Base-by-base conservation (phyloP, 176 grass and related monocot species). In the Musa acuminata region DNA sequence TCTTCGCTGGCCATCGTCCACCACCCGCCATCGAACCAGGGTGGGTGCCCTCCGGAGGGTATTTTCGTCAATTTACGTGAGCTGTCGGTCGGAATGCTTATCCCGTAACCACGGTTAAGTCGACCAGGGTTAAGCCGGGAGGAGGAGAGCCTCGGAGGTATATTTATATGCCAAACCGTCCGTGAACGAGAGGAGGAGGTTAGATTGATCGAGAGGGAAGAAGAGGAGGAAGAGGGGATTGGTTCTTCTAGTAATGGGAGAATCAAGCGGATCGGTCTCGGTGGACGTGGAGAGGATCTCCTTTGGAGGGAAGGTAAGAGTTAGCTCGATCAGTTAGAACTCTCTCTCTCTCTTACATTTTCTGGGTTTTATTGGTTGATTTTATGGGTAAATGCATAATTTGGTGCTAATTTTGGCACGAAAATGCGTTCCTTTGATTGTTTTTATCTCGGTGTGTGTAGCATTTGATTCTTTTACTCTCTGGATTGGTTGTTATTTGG, bases 261-360 rank as follows among this genome's bases (percentile, higher is more conserved):
- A 79, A 70, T 79, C 77, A 53, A 79, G 77, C 65, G 64, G 77
- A 13, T 79, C 77, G 16, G 77, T 79, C 17, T 79, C 77, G 14
- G 52, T 79, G 25, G 77, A 79, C 48, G 90, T 77, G 60, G 75
- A 77, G 75, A 91, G 85, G 82, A 97, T 97, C 71, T 93, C 87
- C 63, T 93, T 97, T 55, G 90, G 90, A 52, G 94, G 94, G 54
- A 89, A 93, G 90, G 93, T 97, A 52, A 70, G 83, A 75, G 70
- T 64, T 51, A 72, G 7, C 21, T 50, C 81, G 6, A 9, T 60
- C 64, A 50, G 9, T 9, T 23, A 74, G 73, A 78, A 19, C 78
- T 49, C 8, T 50, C 64, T 43, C 52, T 74, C 58, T 24, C 29
- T 21, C 22, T 16, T 7, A 6, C 8, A 27, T 52, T 52, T 72